Conservation (phyloP, 345 rosid genomes). For the Citrus sinensis region DNA sequence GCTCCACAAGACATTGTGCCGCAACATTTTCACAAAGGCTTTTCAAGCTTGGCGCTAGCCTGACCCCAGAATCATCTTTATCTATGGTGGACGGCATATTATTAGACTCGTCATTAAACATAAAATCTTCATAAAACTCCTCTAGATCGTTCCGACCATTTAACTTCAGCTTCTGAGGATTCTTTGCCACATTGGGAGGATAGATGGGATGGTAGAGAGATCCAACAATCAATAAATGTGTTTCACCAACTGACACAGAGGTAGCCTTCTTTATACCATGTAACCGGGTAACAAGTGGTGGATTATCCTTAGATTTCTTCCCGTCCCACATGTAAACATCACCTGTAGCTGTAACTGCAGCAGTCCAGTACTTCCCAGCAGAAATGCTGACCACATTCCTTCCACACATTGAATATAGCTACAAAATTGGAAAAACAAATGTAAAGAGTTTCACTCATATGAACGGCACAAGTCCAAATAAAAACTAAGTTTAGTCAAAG, state of each 20-base stretch:
- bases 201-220: conserved; percentile 83
- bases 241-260: conserved; percentile 90
- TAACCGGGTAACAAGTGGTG: conserved; percentile 64
- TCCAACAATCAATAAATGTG: conserved; percentile 77
- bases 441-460: background rate
- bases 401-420: conserved; percentile 64
- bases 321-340: conserved; percentile 96
- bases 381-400: conserved; percentile 69
- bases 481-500: conserved; percentile 4
- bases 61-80: conserved; percentile 31
- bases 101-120: conserved; percentile 53
- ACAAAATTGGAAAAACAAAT: conserved; percentile 4
- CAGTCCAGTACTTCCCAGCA: conserved; percentile 92
- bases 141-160: conserved; percentile 36
- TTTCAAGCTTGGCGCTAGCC: conserved; percentile 65
- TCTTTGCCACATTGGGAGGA: conserved; percentile 32
- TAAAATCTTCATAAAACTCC: conserved; percentile 59
- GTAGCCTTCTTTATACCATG: conserved; percentile 83
- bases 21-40: conserved; percentile 86
- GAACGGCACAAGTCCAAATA: background rate
- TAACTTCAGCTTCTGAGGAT: conserved; percentile 29
- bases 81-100: conserved; percentile 20
- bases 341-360: conserved; percentile 82
- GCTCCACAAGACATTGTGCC: conserved; percentile 90
- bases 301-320: conserved; percentile 52